Evolutionary conservation across 2,329 filamentous ascomycete species (phyloP).

Genomic region (Botrytis tulipae): DNA sequence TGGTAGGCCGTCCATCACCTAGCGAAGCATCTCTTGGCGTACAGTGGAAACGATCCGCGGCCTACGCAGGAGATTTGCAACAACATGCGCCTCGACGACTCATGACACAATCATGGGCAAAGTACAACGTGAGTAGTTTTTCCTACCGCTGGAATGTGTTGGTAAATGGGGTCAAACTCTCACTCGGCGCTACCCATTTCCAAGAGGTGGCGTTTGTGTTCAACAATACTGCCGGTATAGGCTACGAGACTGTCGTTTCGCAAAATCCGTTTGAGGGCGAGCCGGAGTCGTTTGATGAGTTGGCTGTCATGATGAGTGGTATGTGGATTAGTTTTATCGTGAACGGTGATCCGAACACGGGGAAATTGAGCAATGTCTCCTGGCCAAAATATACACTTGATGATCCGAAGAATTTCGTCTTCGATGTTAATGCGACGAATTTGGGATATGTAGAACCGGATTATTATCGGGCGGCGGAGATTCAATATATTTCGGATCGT

Average conservation of each 20-base stretch:
- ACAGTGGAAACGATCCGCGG: constrained; percentile 37
- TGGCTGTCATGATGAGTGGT: constrained; percentile 30
- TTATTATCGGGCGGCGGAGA: constrained; percentile 41
- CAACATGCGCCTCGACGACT: constrained; percentile 57
- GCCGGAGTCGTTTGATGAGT: constrained; percentile 22
- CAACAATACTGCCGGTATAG: constrained; percentile 35
- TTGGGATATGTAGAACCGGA: constrained; percentile 44
- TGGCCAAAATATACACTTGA: constrained; percentile 47
- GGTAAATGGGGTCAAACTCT: constrained; percentile 44
- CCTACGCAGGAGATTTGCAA: constrained; percentile 53
- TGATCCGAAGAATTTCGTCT: constrained; percentile 45
- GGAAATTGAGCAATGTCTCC: constrained; percentile 20
- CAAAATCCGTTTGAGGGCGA: constrained; percentile 27
- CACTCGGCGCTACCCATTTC: constrained; percentile 53
- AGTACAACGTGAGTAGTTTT: constrained; percentile 50
- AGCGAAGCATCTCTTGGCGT: constrained; percentile 10
- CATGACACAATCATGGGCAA: constrained; percentile 52
- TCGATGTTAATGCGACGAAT: constrained; percentile 47
- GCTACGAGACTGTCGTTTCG: constrained; percentile 27
- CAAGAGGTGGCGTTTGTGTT: constrained; percentile 43
- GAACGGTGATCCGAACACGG: constrained; percentile 30
- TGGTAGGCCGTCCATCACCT: constrained; percentile 23
- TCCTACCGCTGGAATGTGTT: constrained; percentile 62
- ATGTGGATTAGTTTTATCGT: constrained; percentile 32
- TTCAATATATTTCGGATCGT: constrained; percentile 20